A percentile compares a stretch with the other conserved stretches of the same genome.
phyloP scores from a whole-genome alignment of 2,329 filamentous ascomycete genomes.

The Curvularia sp. region DNA sequence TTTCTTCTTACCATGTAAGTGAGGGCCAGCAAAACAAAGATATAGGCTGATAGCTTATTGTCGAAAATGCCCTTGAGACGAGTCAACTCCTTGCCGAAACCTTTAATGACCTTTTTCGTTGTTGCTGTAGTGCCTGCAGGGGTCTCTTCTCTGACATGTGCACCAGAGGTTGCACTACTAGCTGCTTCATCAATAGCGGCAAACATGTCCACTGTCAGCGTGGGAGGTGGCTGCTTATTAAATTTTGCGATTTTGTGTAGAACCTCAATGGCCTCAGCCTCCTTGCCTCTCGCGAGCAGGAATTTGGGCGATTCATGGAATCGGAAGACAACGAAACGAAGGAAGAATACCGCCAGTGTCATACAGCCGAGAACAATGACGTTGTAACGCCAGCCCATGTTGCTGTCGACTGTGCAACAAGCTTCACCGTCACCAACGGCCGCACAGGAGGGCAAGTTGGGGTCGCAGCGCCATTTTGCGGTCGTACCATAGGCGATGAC shows the following conservation, averaged over 20 bases:
- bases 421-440: constrained; percentile 5
- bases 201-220: constrained; percentile 37
- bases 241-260: constrained; percentile 40
- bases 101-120: constrained; percentile 31
- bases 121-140: constrained; percentile 23
- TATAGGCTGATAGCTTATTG: constrained; percentile 35
- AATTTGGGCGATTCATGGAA: constrained; percentile 43
- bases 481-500: constrained; percentile 38
- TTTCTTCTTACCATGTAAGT: constrained; percentile 31
- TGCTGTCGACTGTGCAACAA: constrained; percentile 23
- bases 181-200: constrained; percentile 32
- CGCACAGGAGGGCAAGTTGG: constrained; percentile 26
- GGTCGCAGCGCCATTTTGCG: constrained; percentile 40
- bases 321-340: constrained; percentile 39
- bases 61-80: constrained; percentile 40
- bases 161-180: constrained; percentile 5
- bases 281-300: constrained; percentile 32
- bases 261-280: constrained; percentile 38
- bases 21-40: constrained; percentile 35
- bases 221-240: constrained; percentile 34
- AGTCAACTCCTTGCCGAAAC: constrained; percentile 31
- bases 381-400: constrained; percentile 44
- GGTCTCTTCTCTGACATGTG: not conserved
- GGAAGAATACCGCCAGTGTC: constrained; percentile 37
- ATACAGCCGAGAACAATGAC: constrained; percentile 38